A percentile compares a stretch with the other conserved stretches of the same genome.
These are phyloP conservation scores for Gorgonomyces haynaldii DNA, from an alignment of 192 early-diverging fungal genomes.

Conservation along the genomic window DNA sequence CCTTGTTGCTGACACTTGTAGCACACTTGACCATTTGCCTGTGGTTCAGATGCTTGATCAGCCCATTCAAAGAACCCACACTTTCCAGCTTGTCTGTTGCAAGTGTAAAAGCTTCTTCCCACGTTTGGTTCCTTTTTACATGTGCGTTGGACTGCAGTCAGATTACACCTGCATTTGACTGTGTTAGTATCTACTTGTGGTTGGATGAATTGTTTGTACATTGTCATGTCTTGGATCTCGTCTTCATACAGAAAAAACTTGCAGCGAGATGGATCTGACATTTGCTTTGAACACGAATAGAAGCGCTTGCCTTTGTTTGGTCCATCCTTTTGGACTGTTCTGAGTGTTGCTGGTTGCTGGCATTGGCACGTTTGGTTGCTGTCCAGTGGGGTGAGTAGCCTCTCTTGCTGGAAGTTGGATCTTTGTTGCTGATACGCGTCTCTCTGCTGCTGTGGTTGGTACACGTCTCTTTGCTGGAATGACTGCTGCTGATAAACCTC, in stretches of 20 bases:
- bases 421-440: no score
- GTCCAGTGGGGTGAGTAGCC: no score
- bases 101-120: slow-evolving; percentile 40
- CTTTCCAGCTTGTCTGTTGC: slow-evolving; percentile 23
- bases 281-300: not conserved
- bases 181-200: not conserved
- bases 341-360: not conserved
- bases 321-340: not conserved
- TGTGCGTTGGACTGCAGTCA: slow-evolving; percentile 19
- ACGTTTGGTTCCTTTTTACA: slow-evolving; percentile 27
- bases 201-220: slow-evolving; percentile 12
- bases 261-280: not conserved
- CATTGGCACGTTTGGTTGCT: not conserved
- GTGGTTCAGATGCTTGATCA: slow-evolving; percentile 20
- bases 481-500: no score
- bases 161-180: slow-evolving; percentile 35
- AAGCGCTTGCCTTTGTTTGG: not conserved
- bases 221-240: not conserved
- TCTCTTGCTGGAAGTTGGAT: no score
- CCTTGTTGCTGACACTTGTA: not conserved
- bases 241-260: not conserved
- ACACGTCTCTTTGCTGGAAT: no score
- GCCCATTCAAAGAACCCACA: slow-evolving; percentile 30
- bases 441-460: no score
- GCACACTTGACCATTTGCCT: not conserved